Evolutionary conservation across 352 stramenopile genomes (phyloP), one percentile per base, ranked within the genome.

Genomic region (Phytopythium boreale): DNA sequence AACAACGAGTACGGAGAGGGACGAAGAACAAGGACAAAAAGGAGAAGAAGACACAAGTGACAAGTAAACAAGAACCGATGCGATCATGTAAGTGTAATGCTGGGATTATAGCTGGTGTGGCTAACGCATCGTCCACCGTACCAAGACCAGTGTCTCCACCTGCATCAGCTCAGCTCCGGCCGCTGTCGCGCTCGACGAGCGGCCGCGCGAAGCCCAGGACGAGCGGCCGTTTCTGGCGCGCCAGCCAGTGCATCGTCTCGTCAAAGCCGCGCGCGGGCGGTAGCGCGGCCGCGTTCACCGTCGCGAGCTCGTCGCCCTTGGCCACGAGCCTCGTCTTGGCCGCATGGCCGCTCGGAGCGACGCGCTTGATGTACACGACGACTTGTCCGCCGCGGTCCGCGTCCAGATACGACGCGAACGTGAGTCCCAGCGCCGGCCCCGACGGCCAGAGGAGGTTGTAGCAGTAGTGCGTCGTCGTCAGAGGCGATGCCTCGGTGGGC

Each of bases 401-500:
- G 57, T 82, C 73, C 51, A 74, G 56, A 22, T 80, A 82, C 58
- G 63, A 76, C 14, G 68, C 71, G 41, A 87, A 87, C 10, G 72
- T 69, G 53, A 87, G 66, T 1, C 78, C 78, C 6, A 87, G 66
- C 20, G 72, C 59, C 1, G 56, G 27, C 17, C 72, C 69, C 34
- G 71, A 46, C 17, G 50, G 71, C 78, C 78, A 87, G 17, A 80
- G 44, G 49, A 87, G 67, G 22, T 49, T 81, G 73, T 82, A 87
- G 31, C n/a, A 47, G 53, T 59, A 59, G 31, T 59, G 53, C 0
- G 53, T 59, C 31, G 19, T 47, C 24, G 47, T 55, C 47, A 36
- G 34, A 1, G 53, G 31, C 12, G 37, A 19, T 1, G 19, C 15
- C 19, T 19, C 7, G 34, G 31, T 17, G 11, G 34, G 31, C 12